Evolutionary conservation across 768 basidiomycete species (phyloP).

Genomic region (Sporobolomyces pararoseus): DNA sequence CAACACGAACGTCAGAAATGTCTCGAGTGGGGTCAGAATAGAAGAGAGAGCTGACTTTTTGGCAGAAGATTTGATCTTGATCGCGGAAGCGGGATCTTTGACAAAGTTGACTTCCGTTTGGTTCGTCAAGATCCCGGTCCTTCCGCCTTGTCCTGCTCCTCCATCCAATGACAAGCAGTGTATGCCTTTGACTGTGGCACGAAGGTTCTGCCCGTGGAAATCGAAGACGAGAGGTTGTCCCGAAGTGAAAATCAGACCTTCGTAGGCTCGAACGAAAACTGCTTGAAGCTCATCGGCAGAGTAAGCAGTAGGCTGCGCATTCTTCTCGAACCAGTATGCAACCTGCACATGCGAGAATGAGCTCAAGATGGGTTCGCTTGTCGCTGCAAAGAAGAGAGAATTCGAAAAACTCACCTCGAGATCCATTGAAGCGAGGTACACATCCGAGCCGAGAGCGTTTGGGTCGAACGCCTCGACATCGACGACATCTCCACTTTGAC

Average conservation of each 20-base stretch:
- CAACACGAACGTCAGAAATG: neutral
- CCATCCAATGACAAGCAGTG: constrained; percentile 58
- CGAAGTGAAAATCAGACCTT: constrained; percentile 63
- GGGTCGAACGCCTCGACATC: constrained; percentile 63
- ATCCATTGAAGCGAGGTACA: constrained; percentile 71
- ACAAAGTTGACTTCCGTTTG: constrained; percentile 87
- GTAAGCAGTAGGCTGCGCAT: constrained; percentile 60
- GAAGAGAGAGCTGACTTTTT: constrained; percentile 63
- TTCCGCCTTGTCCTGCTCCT: constrained; percentile 50
- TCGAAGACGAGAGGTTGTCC: constrained; percentile 77
- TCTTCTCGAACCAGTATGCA: constrained; percentile 51
- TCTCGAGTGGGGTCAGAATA: neutral
- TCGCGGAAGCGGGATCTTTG: constrained; percentile 72
- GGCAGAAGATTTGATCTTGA: constrained; percentile 86
- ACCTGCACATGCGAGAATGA: constrained; percentile 45
- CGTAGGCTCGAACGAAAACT: constrained; percentile 67
- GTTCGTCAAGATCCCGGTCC: constrained; percentile 75
- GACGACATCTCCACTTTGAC: constrained; percentile 69
- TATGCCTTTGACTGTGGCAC: constrained; percentile 63
- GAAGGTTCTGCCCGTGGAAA: constrained; percentile 78
- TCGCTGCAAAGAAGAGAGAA: neutral
- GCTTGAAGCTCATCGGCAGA: constrained; percentile 79
- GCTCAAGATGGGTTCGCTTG: constrained; percentile 54
- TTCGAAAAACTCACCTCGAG: constrained; percentile 56
- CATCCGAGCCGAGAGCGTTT: constrained; percentile 49